These are phyloP conservation scores for Sutorius australiensis DNA, from an alignment of 768 basidiomycete species.

Conservation along the genomic window DNA sequence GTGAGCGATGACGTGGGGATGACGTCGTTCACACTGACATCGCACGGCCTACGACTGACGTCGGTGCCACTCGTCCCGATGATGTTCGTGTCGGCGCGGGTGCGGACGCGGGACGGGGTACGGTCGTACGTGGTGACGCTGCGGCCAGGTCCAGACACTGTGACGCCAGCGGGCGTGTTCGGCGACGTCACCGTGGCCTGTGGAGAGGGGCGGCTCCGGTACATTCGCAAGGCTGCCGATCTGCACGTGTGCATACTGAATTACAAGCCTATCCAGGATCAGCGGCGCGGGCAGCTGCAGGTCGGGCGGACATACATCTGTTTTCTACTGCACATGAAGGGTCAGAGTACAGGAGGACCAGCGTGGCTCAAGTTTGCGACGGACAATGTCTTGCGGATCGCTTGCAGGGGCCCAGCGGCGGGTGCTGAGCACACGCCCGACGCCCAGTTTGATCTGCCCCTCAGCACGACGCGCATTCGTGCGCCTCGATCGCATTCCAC, in stretches of 20 bases:
- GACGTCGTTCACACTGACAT: conserved; percentile 11
- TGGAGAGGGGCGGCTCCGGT: conserved; percentile 12
- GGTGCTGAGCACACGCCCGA: neutral
- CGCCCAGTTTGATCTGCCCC: conserved; percentile 7
- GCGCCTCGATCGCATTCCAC: conserved; percentile 9
- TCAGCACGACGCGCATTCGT: conserved; percentile 12
- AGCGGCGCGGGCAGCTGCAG: conserved; percentile 9
- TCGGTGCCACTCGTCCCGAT: conserved; percentile 24
- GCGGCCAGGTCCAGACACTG: neutral
- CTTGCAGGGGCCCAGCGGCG: conserved; percentile 6
- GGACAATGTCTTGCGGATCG: conserved; percentile 20
- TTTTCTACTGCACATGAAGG: conserved; percentile 18
- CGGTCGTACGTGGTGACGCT: conserved; percentile 15
- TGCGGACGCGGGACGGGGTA: neutral
- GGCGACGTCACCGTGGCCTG: conserved; percentile 14
- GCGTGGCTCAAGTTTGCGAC: conserved; percentile 25
- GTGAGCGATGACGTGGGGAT: conserved; percentile 7
- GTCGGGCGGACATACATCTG: conserved; percentile 20
- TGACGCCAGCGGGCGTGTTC: conserved; percentile 4
- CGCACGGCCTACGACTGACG: conserved; percentile 13
- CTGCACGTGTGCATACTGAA: conserved; percentile 24
- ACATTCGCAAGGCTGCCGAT: conserved; percentile 12
- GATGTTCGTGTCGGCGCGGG: conserved; percentile 3
- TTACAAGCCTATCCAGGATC: conserved; percentile 4
- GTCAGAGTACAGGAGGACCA: neutral